These are phyloP conservation scores for Asclepias syriaca DNA, from an alignment of 257 asterid genomes.

Conservation along the genomic window DNA sequence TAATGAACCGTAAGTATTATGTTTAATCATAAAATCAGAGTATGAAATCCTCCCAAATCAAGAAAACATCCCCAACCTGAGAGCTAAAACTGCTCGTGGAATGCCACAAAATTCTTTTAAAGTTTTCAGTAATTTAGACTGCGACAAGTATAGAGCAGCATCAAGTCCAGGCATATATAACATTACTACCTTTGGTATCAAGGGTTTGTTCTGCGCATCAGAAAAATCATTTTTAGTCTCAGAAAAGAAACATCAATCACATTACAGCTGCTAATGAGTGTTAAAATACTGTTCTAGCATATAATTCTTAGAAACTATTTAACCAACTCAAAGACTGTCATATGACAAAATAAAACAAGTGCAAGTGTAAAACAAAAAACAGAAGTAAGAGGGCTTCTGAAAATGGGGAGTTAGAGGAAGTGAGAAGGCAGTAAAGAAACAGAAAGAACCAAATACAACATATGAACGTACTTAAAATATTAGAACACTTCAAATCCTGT, in stretches of 20 bases:
- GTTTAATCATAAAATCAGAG: neutral
- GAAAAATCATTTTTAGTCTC: neutral
- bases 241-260: neutral
- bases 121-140: constrained; percentile 61
- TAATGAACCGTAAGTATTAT: constrained; percentile 12
- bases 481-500: neutral
- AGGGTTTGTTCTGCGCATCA: constrained; percentile 61
- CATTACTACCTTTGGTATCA: constrained; percentile 89
- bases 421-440: neutral
- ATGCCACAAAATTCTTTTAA: constrained; percentile 73
- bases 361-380: neutral
- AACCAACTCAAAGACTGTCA: neutral
- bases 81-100: constrained; percentile 87
- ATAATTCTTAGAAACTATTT: neutral
- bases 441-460: neutral
- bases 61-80: constrained; percentile 46
- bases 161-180: constrained; percentile 94
- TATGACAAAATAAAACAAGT: neutral
- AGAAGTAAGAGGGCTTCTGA: neutral
- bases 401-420: neutral
- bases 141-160: constrained; percentile 85
- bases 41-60: neutral
- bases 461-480: neutral
- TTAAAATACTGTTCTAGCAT: neutral
- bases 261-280: neutral